Conservation (phyloP, 176 grass and related monocot genomes). For the Themeda triandra region DNA sequence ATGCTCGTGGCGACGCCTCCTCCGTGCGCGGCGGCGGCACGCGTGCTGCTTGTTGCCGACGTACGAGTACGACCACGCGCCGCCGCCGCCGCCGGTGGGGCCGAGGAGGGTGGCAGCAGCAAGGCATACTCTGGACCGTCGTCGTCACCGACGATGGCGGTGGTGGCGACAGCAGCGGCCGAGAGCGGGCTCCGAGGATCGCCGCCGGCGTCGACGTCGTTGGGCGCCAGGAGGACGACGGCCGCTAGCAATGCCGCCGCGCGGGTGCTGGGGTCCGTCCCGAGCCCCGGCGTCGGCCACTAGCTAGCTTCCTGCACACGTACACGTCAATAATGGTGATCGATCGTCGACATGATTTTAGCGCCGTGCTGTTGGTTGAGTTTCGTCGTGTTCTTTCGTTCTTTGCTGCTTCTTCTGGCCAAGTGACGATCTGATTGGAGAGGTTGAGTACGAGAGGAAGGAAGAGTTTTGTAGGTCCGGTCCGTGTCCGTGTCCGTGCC, state of each 20-base stretch:
- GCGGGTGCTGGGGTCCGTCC: conserved; percentile 66
- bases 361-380: neutral
- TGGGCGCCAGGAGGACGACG: neutral
- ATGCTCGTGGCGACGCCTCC: neutral
- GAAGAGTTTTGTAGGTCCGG: conserved; percentile 17
- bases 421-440: neutral
- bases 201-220: too few relatives aligned
- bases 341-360: neutral
- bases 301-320: neutral
- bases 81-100: neutral
- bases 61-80: neutral
- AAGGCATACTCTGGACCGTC: neutral
- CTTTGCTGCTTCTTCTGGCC: neutral
- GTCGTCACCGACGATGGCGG: neutral
- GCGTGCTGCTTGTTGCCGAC: neutral
- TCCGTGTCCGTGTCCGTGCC: neutral
- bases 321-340: neutral
- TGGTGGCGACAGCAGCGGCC: neutral
- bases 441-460: conserved; percentile 13
- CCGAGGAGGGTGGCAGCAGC: neutral
- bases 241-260: conserved; percentile 18
- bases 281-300: conserved; percentile 87
- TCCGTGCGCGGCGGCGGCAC: neutral
- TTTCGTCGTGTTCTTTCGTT: neutral
- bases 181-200: neutral